A percentile compares a stretch with the other conserved stretches of the same genome.
phyloP scores from a whole-genome alignment of 352 stramenopile genomes.

The Phytophthora ramorum region DNA sequence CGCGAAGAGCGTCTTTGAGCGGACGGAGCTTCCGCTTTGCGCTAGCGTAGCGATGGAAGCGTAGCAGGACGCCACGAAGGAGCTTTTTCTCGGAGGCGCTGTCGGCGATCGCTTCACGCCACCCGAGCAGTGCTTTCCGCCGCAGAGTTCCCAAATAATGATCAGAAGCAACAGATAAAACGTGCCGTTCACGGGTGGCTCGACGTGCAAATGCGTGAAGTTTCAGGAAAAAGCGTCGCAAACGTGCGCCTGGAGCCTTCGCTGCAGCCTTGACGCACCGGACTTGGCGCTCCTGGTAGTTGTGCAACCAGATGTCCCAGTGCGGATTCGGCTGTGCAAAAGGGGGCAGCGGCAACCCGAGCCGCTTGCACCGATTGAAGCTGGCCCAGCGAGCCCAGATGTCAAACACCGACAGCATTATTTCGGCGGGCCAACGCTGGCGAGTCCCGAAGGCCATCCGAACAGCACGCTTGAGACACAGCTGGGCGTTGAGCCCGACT shows the following conservation, averaged over 20 bases:
- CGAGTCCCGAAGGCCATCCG: slow-evolving; percentile 65
- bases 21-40: slow-evolving; percentile 52
- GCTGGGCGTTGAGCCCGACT: slow-evolving; percentile 65
- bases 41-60: slow-evolving; percentile 40
- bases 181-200: slow-evolving; percentile 22
- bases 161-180: slow-evolving; percentile 18
- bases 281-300: slow-evolving; percentile 82
- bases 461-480: slow-evolving; percentile 76
- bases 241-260: slow-evolving; percentile 52
- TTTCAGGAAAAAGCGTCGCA: slow-evolving; percentile 54
- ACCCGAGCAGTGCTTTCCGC: slow-evolving; percentile 40
- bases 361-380: slow-evolving; percentile 60
- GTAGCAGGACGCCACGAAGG: slow-evolving; percentile 26
- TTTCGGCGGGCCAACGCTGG: slow-evolving; percentile 67
- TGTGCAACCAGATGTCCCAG: slow-evolving; percentile 80
- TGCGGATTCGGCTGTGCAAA: slow-evolving; percentile 57
- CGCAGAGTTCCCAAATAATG: slow-evolving; percentile 26
- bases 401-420: slow-evolving; percentile 66
- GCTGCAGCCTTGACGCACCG: slow-evolving; percentile 69
- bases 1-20: slow-evolving; percentile 36
- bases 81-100: slow-evolving; percentile 56
- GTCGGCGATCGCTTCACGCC: slow-evolving; percentile 59
- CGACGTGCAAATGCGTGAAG: slow-evolving; percentile 39
- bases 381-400: slow-evolving; percentile 71
- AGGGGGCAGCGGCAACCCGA: slow-evolving; percentile 50